Base-by-base conservation (phyloP, 441 rosid species). In the Gossypium schwendimanii region DNA sequence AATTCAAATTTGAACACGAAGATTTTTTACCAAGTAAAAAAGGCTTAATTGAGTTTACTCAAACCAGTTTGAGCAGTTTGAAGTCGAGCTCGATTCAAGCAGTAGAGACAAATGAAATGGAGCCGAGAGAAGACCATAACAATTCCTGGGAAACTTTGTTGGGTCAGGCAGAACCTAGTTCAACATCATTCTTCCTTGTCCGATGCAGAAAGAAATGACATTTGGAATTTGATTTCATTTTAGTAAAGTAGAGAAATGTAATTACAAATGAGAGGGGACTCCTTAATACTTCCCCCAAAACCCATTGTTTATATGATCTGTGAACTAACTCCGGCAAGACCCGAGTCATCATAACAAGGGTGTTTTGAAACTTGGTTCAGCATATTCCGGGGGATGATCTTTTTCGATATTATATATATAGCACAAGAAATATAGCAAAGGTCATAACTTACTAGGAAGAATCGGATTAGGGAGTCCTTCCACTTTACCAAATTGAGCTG, bases 361-460 rank as follows among this genome's bases (percentile, higher is more conserved):
- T 2, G 31, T 11, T 33, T 41, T 1, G 31, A 3, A 20, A 65
- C 55, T 45, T 65, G 54, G n/a, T 44, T 44, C 69, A 12, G 36
- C 36, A 14, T 23, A 14, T 45, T 66, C 58, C 17, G 58, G 28
- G 0, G 3, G 57, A 24, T 47, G 33, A 4, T 23, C 44, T 12
- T 18, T 20, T 54, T 9, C 26, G 12, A 33, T 31, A 5, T 31
- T 33, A 18, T 21, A 21, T 0, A 20, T 15, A 45, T 6, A 60
- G 15, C 57, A 24, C 26, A 59, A 59, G 58, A 45, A 26, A 41
- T 24, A 71, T 23, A 44, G 39, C 3, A 50, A 49, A 18, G 52
- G 80, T 93, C 92, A 95, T 82, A 95, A 81, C 87, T 88, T 95
- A 57, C 95, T 87, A 7, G 81, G 81, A n/a, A 83, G 67, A 47